Conservation (phyloP, 208 protist genomes). For the Lotmaria passim region DNA sequence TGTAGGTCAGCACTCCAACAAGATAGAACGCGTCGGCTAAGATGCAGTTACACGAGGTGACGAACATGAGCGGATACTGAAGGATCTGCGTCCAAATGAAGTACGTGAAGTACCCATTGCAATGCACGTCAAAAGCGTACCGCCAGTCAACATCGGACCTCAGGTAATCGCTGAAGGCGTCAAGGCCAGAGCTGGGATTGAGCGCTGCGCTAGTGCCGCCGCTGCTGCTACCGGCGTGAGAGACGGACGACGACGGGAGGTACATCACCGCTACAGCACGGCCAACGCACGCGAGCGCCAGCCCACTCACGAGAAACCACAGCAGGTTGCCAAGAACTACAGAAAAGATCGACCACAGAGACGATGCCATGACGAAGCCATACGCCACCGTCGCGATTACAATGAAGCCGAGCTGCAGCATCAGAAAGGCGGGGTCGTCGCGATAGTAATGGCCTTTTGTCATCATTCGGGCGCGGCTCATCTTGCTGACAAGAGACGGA, state of each 20-base stretch:
- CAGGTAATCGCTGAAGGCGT: constrained; percentile 26
- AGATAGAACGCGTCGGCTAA: constrained; percentile 71
- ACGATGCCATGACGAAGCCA: constrained; percentile 31
- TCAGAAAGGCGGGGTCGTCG: constrained; percentile 97
- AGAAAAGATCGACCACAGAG: constrained; percentile 41
- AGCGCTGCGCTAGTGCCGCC: not conserved
- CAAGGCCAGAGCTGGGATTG: constrained; percentile 3
- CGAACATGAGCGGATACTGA: constrained; percentile 48
- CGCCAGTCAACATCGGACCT: constrained; percentile 89
- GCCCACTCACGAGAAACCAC: constrained; percentile 67
- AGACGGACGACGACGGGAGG: constrained; percentile 17
- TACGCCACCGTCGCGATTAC: constrained; percentile 67
- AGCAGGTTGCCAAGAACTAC: constrained; percentile 43
- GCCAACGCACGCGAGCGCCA: constrained; percentile 68
- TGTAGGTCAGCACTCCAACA: constrained; percentile 73
- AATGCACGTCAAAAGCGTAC: constrained; percentile 97
- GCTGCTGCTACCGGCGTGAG: not conserved
- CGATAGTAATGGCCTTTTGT: constrained; percentile 97
- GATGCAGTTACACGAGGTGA: constrained; percentile 67
- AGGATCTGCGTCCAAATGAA: constrained; percentile 93
- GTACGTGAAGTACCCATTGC: constrained; percentile 96
- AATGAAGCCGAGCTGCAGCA: constrained; percentile 91
- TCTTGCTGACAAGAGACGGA: constrained; percentile 86
- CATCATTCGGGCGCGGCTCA: constrained; percentile 91
- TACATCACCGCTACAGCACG: constrained; percentile 36